Base-by-base conservation (phyloP, 2,329 filamentous ascomycete genomes). In the Fusarium ambrosium region DNA sequence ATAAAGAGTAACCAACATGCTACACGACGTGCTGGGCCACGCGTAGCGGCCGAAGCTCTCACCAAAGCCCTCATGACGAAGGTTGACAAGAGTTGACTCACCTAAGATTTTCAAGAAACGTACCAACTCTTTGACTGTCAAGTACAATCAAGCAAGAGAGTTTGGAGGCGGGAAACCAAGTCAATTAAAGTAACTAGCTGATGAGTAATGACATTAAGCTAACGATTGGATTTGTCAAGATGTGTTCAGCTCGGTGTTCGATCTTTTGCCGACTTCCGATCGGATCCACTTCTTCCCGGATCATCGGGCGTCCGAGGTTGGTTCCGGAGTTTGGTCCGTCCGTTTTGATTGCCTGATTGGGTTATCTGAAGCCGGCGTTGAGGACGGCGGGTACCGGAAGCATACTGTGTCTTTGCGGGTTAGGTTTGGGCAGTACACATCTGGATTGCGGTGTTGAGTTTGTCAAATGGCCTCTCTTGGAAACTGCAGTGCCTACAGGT, bases 1-100 rank as follows among this genome's bases (percentile, higher is more conserved):
- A 76, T 59, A 24, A 77, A 78, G 64, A 62, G 56, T 41, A 39
- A 79, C 77, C 60, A 79, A 78, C 77, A 71, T 70, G 73, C 45
- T 43, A 68, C 45, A 60, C 66, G 73, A 27, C 66, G 73, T 65
- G 59, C 32, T 45, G 75, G 62, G 11, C 43, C 18, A 29, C 18
- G 4, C 66, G 67, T 62, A 16, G 74, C 58, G 6, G 66, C 43
- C 16, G 69, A 45, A 10, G 45, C 18, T 68, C 58, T 73, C 4
- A 37, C 24, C 5, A 62, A 36, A 8, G 68, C n/a, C 22, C 67
- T 70, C 66, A 77, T 72, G 37, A 27, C 14, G 18, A n/a, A 39
- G 22, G 55, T 43, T 39, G 51, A 18, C 10, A 16, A 16, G 29
- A 43, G 34, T 14, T 27, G 27, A 27, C 64, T 70, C 51, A 60